Percentiles rank a stretch among this genome's conserved stretches.
These are phyloP conservation scores for Alternaria longipes DNA, from an alignment of 2,329 filamentous ascomycete species.

Conservation along the genomic window DNA sequence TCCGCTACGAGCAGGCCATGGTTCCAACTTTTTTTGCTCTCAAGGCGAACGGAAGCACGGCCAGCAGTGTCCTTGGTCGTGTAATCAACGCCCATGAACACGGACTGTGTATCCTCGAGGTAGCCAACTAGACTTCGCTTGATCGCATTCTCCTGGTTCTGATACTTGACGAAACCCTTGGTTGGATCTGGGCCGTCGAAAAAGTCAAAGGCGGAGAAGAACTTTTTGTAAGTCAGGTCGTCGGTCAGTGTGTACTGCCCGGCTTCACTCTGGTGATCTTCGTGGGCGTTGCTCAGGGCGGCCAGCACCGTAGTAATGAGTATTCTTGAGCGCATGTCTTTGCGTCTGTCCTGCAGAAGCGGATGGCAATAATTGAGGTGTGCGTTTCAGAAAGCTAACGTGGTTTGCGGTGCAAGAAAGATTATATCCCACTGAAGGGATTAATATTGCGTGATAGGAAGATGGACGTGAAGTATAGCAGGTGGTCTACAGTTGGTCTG, in stretches of 20 bases:
- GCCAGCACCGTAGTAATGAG: slow-evolving; percentile 18
- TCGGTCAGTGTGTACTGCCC: slow-evolving; percentile 35
- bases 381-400: background rate
- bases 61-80: slow-evolving; percentile 40
- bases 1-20: slow-evolving; percentile 45
- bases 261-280: background rate
- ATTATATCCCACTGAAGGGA: background rate
- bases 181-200: slow-evolving; percentile 43
- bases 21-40: slow-evolving; percentile 44
- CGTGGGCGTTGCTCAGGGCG: slow-evolving; percentile 15
- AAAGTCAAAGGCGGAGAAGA: slow-evolving; percentile 46
- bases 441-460: background rate
- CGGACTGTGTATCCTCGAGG: slow-evolving; percentile 26
- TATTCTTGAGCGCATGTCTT: slow-evolving; percentile 6
- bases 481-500: background rate
- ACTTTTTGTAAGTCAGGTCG: slow-evolving; percentile 43
- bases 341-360: background rate
- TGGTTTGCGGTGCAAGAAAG: background rate
- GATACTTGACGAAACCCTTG: slow-evolving; percentile 44
- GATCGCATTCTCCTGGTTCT: slow-evolving; percentile 24
- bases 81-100: slow-evolving; percentile 56
- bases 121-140: slow-evolving; percentile 29
- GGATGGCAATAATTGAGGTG: background rate
- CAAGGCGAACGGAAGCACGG: slow-evolving; percentile 42
- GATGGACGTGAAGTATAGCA: background rate